phyloP scores from a whole-genome alignment of 306 rosid species.

The Quillaja saponaria region DNA sequence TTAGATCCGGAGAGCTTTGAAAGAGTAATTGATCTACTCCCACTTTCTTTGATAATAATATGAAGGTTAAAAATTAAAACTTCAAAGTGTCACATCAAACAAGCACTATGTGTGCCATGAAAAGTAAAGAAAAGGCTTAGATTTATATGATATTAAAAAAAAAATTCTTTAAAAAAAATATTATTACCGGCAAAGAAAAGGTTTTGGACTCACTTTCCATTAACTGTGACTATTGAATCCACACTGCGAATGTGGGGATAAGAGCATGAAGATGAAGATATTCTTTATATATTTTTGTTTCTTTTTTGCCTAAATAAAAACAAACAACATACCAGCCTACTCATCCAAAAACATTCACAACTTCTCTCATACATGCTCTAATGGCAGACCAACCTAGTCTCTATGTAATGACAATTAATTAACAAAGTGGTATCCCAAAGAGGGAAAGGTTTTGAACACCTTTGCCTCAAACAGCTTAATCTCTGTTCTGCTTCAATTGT shows the following conservation, averaged over 20 bases:
- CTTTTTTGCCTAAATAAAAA: not conserved
- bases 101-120: too few relatives aligned
- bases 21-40: too few relatives aligned
- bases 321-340: slow-evolving; percentile 22
- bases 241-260: not conserved
- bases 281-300: not conserved
- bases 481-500: slow-evolving; percentile 32
- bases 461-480: slow-evolving; percentile 25
- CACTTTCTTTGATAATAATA: too few relatives aligned
- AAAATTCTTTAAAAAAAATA: too few relatives aligned
- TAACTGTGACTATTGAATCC: too few relatives aligned
- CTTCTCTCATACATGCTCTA: slow-evolving; percentile 19
- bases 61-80: too few relatives aligned
- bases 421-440: slow-evolving; percentile 26
- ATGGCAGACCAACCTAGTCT: slow-evolving; percentile 24
- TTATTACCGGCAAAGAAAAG: too few relatives aligned
- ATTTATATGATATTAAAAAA: too few relatives aligned
- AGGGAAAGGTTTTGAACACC: slow-evolving; percentile 7
- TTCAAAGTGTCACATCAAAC: too few relatives aligned
- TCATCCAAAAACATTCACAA: slow-evolving; percentile 10
- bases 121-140: too few relatives aligned
- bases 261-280: slow-evolving; percentile 19
- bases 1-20: too few relatives aligned
- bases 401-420: slow-evolving; percentile 12
- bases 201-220: too few relatives aligned